Evolutionary conservation across 1,139 yeast species (phyloP).

Genomic region (Protomyces arabidopsidicola): DNA sequence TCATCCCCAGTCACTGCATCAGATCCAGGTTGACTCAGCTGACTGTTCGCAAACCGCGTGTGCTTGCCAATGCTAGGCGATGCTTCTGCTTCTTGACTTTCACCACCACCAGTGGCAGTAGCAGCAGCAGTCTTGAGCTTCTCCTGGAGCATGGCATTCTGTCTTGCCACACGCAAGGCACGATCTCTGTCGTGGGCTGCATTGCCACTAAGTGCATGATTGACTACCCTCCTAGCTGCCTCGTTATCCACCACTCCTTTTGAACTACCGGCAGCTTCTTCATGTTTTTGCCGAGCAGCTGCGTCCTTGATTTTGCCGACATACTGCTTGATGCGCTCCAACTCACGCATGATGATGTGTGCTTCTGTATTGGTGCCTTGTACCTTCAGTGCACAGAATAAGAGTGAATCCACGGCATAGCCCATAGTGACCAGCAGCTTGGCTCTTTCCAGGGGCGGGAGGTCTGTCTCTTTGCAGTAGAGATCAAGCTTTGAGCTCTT

Average conservation of each 20-base stretch:
- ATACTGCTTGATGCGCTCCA: conserved; percentile 62
- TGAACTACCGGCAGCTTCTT: neutral
- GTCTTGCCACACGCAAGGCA: conserved; percentile 2
- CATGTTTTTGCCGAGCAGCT: conserved; percentile 4
- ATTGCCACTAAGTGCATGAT: conserved; percentile 3
- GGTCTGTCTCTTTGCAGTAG: neutral
- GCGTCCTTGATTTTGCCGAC: conserved; percentile 57
- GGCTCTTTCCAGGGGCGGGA: conserved; percentile 18
- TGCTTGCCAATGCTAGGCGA: conserved; percentile 6
- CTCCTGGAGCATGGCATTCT: conserved; percentile 7
- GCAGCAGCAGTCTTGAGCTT: neutral
- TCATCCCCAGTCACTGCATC: neutral
- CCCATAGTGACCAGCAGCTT: conserved; percentile 20
- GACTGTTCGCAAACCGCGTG: conserved; percentile 19
- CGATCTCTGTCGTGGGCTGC: conserved; percentile 21
- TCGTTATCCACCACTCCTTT: neutral
- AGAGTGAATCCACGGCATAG: conserved; percentile 25
- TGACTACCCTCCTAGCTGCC: conserved; percentile 11
- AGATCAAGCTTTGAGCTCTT: neutral
- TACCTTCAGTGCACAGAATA: conserved; percentile 45
- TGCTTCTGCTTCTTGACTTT: neutral
- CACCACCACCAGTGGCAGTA: neutral
- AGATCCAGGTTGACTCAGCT: neutral
- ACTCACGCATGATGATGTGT: conserved; percentile 65
- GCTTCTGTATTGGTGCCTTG: conserved; percentile 54